phyloP scores from a whole-genome alignment of 805 yeast genomes.

The Lipomyces kockii region DNA sequence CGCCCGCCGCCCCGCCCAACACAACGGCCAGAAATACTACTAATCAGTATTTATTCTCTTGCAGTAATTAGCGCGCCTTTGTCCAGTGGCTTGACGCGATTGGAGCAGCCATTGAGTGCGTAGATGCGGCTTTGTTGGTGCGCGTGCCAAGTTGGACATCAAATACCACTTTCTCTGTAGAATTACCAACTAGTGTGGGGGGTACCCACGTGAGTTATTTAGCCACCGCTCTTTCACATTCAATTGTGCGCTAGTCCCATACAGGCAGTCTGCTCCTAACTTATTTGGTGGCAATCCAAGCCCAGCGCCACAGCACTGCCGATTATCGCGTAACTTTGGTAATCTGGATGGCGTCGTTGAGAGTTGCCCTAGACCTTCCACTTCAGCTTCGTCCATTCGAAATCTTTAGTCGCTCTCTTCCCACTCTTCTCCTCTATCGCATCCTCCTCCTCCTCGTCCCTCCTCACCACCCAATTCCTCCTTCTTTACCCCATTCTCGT shows the following conservation, averaged over 20 bases:
- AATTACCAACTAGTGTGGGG: background rate
- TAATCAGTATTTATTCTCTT: background rate
- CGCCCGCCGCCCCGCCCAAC: background rate
- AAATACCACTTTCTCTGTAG: background rate
- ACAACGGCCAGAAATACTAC: background rate
- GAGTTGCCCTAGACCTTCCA: background rate
- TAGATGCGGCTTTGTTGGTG: background rate
- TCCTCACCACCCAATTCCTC: slow-evolving; percentile 4
- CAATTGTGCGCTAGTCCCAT: background rate
- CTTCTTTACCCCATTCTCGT: background rate
- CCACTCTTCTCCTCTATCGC: slow-evolving; percentile 2
- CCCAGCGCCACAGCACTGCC: background rate
- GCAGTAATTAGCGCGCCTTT: background rate
- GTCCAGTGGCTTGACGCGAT: background rate
- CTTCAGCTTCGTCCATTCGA: background rate
- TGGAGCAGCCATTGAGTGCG: background rate
- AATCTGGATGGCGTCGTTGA: background rate
- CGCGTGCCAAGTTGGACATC: background rate
- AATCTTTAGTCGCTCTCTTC: slow-evolving; percentile 5
- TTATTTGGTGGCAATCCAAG: background rate
- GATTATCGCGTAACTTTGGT: no score
- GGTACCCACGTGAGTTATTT: background rate
- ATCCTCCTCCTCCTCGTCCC: slow-evolving; percentile 10
- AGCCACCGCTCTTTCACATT: background rate
- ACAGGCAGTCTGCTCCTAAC: background rate